These are phyloP conservation scores for Aspergillus bridgeri DNA, from an alignment of 495 filamentous ascomycete genomes.

Conservation along the genomic window DNA sequence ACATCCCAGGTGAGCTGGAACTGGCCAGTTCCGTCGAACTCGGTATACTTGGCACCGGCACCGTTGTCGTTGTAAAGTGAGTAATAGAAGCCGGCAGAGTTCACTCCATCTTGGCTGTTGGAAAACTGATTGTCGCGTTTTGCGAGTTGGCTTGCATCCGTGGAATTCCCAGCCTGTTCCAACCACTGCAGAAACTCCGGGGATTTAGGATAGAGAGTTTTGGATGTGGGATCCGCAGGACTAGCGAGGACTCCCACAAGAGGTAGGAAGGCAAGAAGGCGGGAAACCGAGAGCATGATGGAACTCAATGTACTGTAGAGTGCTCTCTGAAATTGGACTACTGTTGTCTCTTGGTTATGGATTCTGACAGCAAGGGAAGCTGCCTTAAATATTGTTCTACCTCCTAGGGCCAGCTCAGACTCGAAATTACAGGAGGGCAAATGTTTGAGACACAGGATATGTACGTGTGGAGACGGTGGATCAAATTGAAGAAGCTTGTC, in stretches of 20 bases:
- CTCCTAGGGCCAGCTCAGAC: no score
- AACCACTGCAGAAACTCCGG: not conserved
- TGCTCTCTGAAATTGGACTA: no score
- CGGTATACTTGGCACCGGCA: constrained; percentile 1
- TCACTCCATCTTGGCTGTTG: not conserved
- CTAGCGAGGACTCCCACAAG: not conserved
- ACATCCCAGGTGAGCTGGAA: not conserved
- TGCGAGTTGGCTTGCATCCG: not conserved
- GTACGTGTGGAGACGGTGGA: no score
- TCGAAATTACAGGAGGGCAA: no score
- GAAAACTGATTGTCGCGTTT: constrained; percentile 10
- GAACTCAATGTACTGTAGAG: not conserved
- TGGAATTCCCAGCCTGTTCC: not conserved
- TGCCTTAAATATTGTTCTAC: no score
- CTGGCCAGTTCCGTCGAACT: not conserved
- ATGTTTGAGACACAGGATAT: no score
- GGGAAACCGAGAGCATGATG: not conserved
- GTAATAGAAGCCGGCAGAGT: constrained; percentile 4
- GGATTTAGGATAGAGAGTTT: not conserved
- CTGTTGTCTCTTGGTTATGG: no score
- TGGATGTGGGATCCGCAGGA: not conserved
- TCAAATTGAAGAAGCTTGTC: no score
- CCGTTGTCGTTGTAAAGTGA: constrained; percentile 4
- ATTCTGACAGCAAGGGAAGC: no score
- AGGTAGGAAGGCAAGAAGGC: not conserved